Base-by-base conservation (phyloP, 202 grass and related monocot species). In the Eragrostis tef region DNA sequence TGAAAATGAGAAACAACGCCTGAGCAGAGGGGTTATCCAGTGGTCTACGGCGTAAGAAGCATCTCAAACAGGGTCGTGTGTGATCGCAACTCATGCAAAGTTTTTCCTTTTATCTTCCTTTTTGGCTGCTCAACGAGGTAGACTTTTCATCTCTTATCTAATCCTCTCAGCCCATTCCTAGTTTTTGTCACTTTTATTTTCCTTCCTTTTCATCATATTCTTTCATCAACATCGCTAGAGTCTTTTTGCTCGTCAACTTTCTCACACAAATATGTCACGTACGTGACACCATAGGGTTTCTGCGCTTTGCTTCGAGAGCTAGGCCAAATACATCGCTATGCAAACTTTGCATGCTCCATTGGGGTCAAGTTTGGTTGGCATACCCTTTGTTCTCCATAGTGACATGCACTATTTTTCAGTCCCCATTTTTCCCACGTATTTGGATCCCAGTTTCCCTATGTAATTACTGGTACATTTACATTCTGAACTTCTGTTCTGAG, bases 1-100 rank as follows among this genome's bases (percentile, higher is more conserved):
- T 2, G 20, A 67, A 49, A 75, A 31, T 10, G 8, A 22, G 36
- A 27, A 58, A 68, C 7, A 53, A 17, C 19, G 14, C 11, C 62
- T 22, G 5, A 25, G 3, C 10, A 25, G 56, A 59, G 9, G 1
- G 19, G 6, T 6, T 27, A 56, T 17, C 47, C 20, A 39, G 34
- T 2, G 34, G 34, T 39, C 34, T 39, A 39, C 4, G 27, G 53
- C 8, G 45, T 24, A 54, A 31, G 16, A 73, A 24, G 42, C 66
- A 73, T 73, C 31, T 54, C 43, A 64, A 64, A 64, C 51, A 10
- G 14, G 22, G 11, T 42, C 47, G 7, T 34, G 46, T 53, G 56
- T 17, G 75, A 79, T 71, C 22, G 60, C 67, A 73, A 73, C 47
- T 3, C 75, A 63, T n/a, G 36, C 83, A 85, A 72, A 85, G 83